Conservation (phyloP, 768 basidiomycete genomes). For the Calocybe indica region DNA sequence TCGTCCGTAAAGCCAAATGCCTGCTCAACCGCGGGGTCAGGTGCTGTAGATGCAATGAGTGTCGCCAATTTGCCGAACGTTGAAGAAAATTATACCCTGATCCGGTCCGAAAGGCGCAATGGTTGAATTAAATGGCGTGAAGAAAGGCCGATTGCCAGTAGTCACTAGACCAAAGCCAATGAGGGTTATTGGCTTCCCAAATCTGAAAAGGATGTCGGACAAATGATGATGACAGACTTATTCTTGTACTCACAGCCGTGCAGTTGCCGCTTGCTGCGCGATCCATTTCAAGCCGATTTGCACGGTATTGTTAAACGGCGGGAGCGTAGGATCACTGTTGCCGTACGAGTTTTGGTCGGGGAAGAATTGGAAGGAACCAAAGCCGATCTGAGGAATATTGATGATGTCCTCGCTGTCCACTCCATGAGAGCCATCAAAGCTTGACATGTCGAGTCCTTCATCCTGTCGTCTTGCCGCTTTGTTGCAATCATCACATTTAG, state of each 20-base stretch:
- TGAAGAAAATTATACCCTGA: slow-evolving; percentile 11
- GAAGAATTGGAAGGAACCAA: slow-evolving; percentile 58
- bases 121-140: slow-evolving; percentile 58
- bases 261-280: slow-evolving; percentile 36
- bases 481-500: slow-evolving; percentile 28
- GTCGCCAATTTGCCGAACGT: background rate
- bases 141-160: slow-evolving; percentile 41
- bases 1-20: slow-evolving; percentile 47
- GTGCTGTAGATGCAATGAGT: slow-evolving; percentile 1
- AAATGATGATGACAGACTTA: too few species aligned
- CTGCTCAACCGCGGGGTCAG: slow-evolving; percentile 8
- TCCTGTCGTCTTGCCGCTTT: slow-evolving; percentile 43
- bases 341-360: slow-evolving; percentile 61
- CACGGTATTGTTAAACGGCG: slow-evolving; percentile 47
- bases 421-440: slow-evolving; percentile 57
- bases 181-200: slow-evolving; percentile 48
- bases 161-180: slow-evolving; percentile 63
- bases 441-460: slow-evolving; percentile 32
- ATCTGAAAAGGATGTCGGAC: slow-evolving; percentile 28
- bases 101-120: slow-evolving; percentile 33
- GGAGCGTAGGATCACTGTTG: slow-evolving; percentile 38
- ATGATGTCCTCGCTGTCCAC: slow-evolving; percentile 64
- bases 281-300: slow-evolving; percentile 54
- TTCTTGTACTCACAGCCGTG: slow-evolving; percentile 33
- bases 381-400: slow-evolving; percentile 50